phyloP scores from a whole-genome alignment of 495 filamentous ascomycete genomes.

The Neurospora sp. region DNA sequence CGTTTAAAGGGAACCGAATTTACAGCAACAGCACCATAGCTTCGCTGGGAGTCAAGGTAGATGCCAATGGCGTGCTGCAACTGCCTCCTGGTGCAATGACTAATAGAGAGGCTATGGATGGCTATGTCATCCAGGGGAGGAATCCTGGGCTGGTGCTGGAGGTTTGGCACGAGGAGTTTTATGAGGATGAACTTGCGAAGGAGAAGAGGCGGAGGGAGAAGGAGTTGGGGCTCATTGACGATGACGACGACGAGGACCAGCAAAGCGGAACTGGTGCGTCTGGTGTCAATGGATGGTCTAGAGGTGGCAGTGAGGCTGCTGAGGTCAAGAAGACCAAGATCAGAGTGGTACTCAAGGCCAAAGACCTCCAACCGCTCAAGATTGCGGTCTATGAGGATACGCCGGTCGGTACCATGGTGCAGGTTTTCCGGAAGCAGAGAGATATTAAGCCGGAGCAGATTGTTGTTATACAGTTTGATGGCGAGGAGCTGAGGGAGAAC shows the following conservation, averaged over 20 bases:
- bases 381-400: conserved; percentile 28
- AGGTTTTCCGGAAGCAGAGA: conserved; percentile 27
- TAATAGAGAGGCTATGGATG: conserved; percentile 20
- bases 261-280: neutral
- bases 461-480: conserved; percentile 68
- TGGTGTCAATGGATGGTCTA: neutral
- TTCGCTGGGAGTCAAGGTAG: conserved; percentile 48
- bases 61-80: conserved; percentile 24
- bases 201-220: conserved; percentile 26
- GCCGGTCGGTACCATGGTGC: conserved; percentile 25
- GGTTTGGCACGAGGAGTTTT: conserved; percentile 58
- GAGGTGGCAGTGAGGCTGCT: conserved; percentile 10
- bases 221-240: conserved; percentile 16
- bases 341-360: conserved; percentile 44
- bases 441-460: conserved; percentile 31
- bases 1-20: conserved; percentile 65
- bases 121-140: conserved; percentile 8
- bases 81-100: conserved; percentile 19
- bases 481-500: conserved; percentile 57
- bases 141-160: conserved; percentile 48
- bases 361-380: conserved; percentile 28
- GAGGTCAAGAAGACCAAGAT: conserved; percentile 39
- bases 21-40: conserved; percentile 65
- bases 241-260: conserved; percentile 4
- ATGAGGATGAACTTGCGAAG: conserved; percentile 34